Conservation (phyloP, 2,329 filamentous ascomycete species). For the Penicillium brasilianum region DNA sequence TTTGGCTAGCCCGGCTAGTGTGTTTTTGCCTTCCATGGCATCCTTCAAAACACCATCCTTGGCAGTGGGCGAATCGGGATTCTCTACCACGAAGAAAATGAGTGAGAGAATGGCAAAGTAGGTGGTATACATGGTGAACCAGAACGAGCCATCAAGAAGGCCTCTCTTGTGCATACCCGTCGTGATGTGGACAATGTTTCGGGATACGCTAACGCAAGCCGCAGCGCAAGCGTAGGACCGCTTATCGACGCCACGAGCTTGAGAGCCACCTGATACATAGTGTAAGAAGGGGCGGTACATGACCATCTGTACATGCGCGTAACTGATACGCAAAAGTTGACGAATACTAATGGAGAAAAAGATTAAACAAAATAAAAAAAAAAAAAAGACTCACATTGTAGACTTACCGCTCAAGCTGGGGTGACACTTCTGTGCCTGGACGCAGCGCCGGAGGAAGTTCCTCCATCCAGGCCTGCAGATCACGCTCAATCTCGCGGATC, state of each 20-base stretch:
- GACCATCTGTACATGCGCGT: conserved; percentile 67
- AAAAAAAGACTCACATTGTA: neutral
- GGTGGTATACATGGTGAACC: conserved; percentile 72
- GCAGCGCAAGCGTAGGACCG: conserved; percentile 69
- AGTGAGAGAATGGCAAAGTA: conserved; percentile 70
- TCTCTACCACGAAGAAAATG: conserved; percentile 68
- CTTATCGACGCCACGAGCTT: conserved; percentile 60
- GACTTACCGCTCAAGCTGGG: conserved; percentile 74
- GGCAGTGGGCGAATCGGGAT: conserved; percentile 64
- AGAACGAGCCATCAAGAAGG: conserved; percentile 66
- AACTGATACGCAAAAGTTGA: conserved; percentile 66
- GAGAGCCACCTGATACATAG: conserved; percentile 61
- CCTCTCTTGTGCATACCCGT: conserved; percentile 67
- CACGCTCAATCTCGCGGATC: conserved; percentile 67
- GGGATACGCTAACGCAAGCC: conserved; percentile 68
- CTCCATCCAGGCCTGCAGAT: conserved; percentile 67
- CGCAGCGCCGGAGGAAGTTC: conserved; percentile 75
- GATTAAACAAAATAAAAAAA: conserved; percentile 10
- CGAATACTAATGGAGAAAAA: conserved; percentile 44
- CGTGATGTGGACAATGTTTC: conserved; percentile 70
- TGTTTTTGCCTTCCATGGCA: conserved; percentile 81
- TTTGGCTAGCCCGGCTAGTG: conserved; percentile 77
- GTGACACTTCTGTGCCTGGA: conserved; percentile 75
- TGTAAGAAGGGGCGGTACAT: conserved; percentile 70
- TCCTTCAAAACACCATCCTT: conserved; percentile 79